phyloP scores from a whole-genome alignment of 208 protist genomes.

The Leishmania mexicana region DNA sequence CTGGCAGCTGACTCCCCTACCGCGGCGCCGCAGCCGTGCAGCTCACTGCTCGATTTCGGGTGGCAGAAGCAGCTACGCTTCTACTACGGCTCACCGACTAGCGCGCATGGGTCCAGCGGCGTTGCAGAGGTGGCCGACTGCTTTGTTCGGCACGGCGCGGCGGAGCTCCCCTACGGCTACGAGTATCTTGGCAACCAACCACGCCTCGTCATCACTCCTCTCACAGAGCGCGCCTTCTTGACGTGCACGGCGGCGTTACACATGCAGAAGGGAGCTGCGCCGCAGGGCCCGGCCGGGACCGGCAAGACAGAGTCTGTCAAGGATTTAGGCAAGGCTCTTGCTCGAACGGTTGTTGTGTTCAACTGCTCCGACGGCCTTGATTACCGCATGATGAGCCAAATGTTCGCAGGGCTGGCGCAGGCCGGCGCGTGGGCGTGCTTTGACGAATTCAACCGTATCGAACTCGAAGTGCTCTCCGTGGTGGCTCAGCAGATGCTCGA shows the following conservation, averaged over 20 bases:
- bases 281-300: constrained; percentile 95
- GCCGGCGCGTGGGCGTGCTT: constrained; percentile 98
- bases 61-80: constrained; percentile 95
- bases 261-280: constrained; percentile 92
- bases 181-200: constrained; percentile 96
- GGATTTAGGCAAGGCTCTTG: constrained; percentile 91
- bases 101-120: constrained; percentile 32
- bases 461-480: constrained; percentile 98
- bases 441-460: constrained; percentile 99
- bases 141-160: constrained; percentile 84
- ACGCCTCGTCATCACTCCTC: constrained; percentile 96
- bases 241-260: constrained; percentile 93
- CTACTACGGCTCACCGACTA: constrained; percentile 70
- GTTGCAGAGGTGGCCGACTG: constrained; percentile 34
- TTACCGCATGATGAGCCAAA: constrained; percentile 95
- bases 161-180: constrained; percentile 92
- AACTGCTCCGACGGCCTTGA: constrained; percentile 97
- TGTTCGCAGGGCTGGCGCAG: constrained; percentile 95
- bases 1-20: constrained; percentile 46
- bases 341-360: constrained; percentile 93
- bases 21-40: constrained; percentile 21
- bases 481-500: constrained; percentile 96
- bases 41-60: constrained; percentile 85
- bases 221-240: constrained; percentile 95
- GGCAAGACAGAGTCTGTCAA: constrained; percentile 98